Conservation (phyloP, 2,329 filamentous ascomycete genomes). For the Chrysoporthe deuterocubensis region DNA sequence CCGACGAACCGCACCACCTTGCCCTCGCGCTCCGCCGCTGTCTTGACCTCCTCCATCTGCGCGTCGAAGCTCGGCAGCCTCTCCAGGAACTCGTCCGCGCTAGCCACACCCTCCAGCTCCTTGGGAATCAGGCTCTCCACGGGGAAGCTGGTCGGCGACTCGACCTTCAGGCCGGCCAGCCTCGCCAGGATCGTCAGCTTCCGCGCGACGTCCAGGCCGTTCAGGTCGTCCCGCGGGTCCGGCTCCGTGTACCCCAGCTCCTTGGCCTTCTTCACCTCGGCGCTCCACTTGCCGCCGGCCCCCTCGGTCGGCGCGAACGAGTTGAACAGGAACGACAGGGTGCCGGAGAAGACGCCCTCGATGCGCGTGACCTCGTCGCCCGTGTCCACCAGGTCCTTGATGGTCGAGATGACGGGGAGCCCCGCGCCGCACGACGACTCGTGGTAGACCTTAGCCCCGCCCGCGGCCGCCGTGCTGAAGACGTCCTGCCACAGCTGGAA, state of each 20-base stretch:
- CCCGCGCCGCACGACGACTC: conserved; percentile 94
- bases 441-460: conserved; percentile 86
- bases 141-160: conserved; percentile 86
- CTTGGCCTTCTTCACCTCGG: conserved; percentile 90
- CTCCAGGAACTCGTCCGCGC: conserved; percentile 84
- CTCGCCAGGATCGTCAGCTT: conserved; percentile 95
- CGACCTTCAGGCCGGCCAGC: conserved; percentile 78
- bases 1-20: conserved; percentile 96
- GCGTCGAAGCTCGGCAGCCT: conserved; percentile 80
- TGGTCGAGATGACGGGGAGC: conserved; percentile 87
- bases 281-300: conserved; percentile 81
- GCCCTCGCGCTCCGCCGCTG: conserved; percentile 80
- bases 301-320: conserved; percentile 84
- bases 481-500: conserved; percentile 86
- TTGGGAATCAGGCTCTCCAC: conserved; percentile 92
- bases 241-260: conserved; percentile 91
- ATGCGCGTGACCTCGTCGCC: conserved; percentile 91
- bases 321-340: conserved; percentile 98
- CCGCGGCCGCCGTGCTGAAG: conserved; percentile 71
- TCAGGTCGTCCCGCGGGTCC: conserved; percentile 83
- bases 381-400: conserved; percentile 93
- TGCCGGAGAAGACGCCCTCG: conserved; percentile 96
- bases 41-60: conserved; percentile 88
- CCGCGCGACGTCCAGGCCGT: conserved; percentile 87
- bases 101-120: conserved; percentile 76